Evolutionary conservation across 306 rosid genomes (phyloP), one percentile per base, ranked within the genome.

Genomic region (Comarum palustre): DNA sequence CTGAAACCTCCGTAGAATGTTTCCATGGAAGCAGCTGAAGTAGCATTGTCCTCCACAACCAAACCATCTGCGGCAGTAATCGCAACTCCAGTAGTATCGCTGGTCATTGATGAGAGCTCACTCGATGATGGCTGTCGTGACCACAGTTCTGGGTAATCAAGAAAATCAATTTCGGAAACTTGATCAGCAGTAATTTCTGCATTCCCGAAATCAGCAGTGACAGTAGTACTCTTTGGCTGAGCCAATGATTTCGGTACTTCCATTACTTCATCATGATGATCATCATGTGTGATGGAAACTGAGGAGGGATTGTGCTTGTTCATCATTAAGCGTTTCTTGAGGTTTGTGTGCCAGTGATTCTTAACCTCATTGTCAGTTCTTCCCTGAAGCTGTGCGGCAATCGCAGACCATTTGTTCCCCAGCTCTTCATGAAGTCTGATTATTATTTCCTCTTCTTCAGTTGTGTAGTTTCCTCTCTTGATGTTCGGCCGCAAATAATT

Each of bases 331-430:
- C 82, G 85, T 47, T 84, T 91, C 78, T 87, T 89, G 17, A 89
- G 85, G 45, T 48, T 62, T 12, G 96, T 78, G 69, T 91, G 87
- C 97, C 97, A 91, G 50, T 83, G 80, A 39, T 91, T 91, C 48
- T 91, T 91, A 7, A 91, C 77, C 48, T 89, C 96, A n/a, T 91
- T 91, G 69, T 91, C 97, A 1, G 90, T 91, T 80, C 97, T 84
- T 48, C 97, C 96, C 0, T 87, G 82, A 43, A 91, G 67, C 45
- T 84, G 39, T 25, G 97, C 81, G 2, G 97, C 89, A 32, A 91
- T 91, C 8, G 74, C 61, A 1, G 91, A 81, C 97, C 97, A 91
- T 73, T 96, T 91, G 79, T 84, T 90, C 16, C 92, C 96, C 41
- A 83, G 51, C 8, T 74, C 15, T 32, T 70, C 17, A 19, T 73